Percentiles rank a stretch among this genome's conserved stretches.
These are phyloP conservation scores for Globisporangium canariense DNA, from an alignment of 352 stramenopile genomes.

Conservation along the genomic window DNA sequence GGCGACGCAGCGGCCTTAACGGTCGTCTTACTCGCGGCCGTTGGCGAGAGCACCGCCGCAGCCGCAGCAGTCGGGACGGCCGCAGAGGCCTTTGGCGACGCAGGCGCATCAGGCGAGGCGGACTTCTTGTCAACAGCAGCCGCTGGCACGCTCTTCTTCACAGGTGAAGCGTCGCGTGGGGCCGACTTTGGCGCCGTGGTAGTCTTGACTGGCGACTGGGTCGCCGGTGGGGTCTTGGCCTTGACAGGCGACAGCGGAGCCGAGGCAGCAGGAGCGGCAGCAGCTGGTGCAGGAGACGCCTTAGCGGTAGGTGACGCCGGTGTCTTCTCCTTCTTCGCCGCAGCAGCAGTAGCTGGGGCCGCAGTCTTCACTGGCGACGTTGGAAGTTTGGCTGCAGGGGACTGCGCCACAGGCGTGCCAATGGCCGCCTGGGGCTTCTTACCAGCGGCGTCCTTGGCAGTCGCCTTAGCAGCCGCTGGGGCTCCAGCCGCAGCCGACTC, in stretches of 20 bases:
- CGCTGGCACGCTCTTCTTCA: constrained; percentile 17
- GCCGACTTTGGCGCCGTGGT: constrained; percentile 14
- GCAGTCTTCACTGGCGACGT: constrained; percentile 28
- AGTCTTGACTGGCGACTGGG: constrained; percentile 19
- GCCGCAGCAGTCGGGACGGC: neutral
- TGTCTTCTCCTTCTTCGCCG: constrained; percentile 42
- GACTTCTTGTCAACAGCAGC: constrained; percentile 9
- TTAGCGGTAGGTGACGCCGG: constrained; percentile 27
- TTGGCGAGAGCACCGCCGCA: constrained; percentile 14
- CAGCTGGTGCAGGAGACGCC: constrained; percentile 21
- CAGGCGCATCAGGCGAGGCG: neutral
- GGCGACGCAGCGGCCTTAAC: constrained; percentile 14
- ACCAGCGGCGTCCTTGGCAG: constrained; percentile 8
- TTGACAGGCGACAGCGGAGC: constrained; percentile 16
- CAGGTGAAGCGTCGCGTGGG: constrained; percentile 16
- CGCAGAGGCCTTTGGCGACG: constrained; percentile 16
- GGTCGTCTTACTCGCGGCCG: constrained; percentile 17
- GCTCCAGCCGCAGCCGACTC: constrained; percentile 1
- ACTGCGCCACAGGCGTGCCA: constrained; percentile 31
- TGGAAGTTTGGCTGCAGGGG: constrained; percentile 17
- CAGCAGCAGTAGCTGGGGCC: constrained; percentile 20
- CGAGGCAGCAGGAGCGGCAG: constrained; percentile 16
- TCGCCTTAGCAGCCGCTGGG: neutral
- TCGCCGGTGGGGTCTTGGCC: constrained; percentile 11
- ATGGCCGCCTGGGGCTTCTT: constrained; percentile 34